These are phyloP conservation scores for Paradendryphiella salina DNA, from an alignment of 2,329 filamentous ascomycete species.

Conservation along the genomic window DNA sequence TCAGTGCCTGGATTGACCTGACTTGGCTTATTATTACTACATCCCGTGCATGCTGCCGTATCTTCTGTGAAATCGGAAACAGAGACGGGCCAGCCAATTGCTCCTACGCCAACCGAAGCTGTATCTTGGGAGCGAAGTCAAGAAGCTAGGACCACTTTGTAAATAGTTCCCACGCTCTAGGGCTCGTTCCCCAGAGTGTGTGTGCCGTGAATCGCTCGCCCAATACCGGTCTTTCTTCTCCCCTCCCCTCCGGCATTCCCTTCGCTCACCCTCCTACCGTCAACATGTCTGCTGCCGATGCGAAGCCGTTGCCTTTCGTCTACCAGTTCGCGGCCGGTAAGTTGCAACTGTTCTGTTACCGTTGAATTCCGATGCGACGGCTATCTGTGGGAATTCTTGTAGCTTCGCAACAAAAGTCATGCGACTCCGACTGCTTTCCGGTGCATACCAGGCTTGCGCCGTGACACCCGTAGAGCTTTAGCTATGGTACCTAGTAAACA, in stretches of 20 bases:
- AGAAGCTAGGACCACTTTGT: slow-evolving; percentile 26
- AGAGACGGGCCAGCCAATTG: slow-evolving; percentile 9
- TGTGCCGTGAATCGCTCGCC: slow-evolving; percentile 20
- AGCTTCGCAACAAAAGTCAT: slow-evolving; percentile 6
- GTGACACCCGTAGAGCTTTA: neutral
- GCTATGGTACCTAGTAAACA: slow-evolving; percentile 7
- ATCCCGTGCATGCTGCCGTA: neutral
- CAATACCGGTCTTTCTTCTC: slow-evolving; percentile 20
- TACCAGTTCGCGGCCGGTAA: slow-evolving; percentile 94
- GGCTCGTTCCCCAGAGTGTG: slow-evolving; percentile 36
- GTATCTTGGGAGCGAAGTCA: slow-evolving; percentile 21
- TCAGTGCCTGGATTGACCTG: slow-evolving; percentile 7
- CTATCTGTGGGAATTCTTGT: slow-evolving; percentile 5
- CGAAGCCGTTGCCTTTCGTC: slow-evolving; percentile 80
- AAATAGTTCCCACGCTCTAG: slow-evolving; percentile 33
- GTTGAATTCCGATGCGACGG: slow-evolving; percentile 26
- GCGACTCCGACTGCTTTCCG: neutral
- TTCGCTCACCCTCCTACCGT: slow-evolving; percentile 14
- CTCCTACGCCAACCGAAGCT: slow-evolving; percentile 14
- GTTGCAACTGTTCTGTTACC: slow-evolving; percentile 44
- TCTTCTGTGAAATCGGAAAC: neutral
- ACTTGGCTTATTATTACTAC: neutral
- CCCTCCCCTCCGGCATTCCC: slow-evolving; percentile 12
- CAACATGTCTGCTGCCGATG: slow-evolving; percentile 54
- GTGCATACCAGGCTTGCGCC: neutral